Conservation (phyloP, 2,329 filamentous ascomycete species). For the Xylariaceae sp. region DNA sequence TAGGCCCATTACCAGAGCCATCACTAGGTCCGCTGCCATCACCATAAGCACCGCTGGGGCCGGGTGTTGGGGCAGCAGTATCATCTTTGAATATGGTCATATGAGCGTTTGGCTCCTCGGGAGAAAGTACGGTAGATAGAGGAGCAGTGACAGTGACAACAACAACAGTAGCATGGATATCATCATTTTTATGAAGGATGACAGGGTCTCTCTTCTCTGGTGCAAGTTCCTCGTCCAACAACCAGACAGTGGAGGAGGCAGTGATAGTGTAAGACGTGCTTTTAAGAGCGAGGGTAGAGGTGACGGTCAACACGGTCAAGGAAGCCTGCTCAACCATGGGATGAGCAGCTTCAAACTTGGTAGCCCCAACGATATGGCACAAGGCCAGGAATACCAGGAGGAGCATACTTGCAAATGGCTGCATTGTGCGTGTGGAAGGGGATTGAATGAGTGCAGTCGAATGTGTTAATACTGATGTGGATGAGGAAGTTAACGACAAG, state of each 20-base stretch:
- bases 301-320: background rate
- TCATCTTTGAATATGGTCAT: constrained; percentile 11
- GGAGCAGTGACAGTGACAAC: constrained; percentile 18
- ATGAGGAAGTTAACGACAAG: background rate
- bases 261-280: constrained; percentile 16
- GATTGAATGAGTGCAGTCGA: background rate
- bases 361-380: constrained; percentile 20
- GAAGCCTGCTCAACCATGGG: background rate
- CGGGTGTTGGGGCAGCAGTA: background rate
- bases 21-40: constrained; percentile 6
- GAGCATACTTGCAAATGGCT: constrained; percentile 20
- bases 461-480: constrained; percentile 8
- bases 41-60: constrained; percentile 25
- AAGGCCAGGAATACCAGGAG: constrained; percentile 29
- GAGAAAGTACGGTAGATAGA: constrained; percentile 17
- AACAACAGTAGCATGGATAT: constrained; percentile 22
- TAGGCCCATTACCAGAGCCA: constrained; percentile 1
- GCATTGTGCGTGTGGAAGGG: constrained; percentile 10
- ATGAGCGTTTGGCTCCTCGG: constrained; percentile 6
- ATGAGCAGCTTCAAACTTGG: background rate
- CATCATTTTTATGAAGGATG: background rate
- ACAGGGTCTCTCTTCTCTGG: constrained; percentile 6
- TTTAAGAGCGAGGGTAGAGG: background rate
- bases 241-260: background rate
- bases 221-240: constrained; percentile 1